Evolutionary conservation across 73 alveolate species (phyloP), one percentile per base, ranked within the genome.

Genomic region (Uronychia binucleata): DNA sequence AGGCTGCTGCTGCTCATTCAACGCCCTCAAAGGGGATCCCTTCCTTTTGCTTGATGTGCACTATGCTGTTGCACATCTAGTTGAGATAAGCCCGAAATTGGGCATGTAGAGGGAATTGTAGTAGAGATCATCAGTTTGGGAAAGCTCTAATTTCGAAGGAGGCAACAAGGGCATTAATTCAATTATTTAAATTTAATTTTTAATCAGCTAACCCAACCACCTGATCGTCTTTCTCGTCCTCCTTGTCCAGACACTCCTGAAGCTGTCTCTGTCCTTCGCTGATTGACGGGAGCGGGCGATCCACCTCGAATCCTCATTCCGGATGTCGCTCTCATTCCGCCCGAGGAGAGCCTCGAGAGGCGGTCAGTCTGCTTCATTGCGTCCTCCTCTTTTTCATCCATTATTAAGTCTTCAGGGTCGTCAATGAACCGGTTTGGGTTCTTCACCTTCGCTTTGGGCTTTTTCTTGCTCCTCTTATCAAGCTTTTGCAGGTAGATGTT

Each of bases 401-500:
- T 5, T 11, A 46, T 46, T 19, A 46, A 46, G n/a, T 46, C 5
- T 19, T 81, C 90, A 29, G 95, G 95, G 77, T 90, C 95, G 75
- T 90, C 95, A 32, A 90, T 88, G 33, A 85, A 85, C 59, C 74
- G 33, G 59, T 86, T 34, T 1, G 77, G 83, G 0, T 86, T 77
- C n/a, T n/a, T 14, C 76, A 74, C 77, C 95, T 84, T 58, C 85
- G 83, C 59, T 84, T 89, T 1, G 85, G 32, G 31, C 78, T 13
- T 27, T 27, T 58, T 79, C 78, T 57, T 79, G 34, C 58, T 57
- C 77, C 57, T 79, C 13, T 46, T 57, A 28, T 88, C 94, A 28
- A 88, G 80, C 33, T 88, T 88, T 31, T 88, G 85, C 11, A 88
- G 85, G 74, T 88, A 88, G 31, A 88, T 88, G 29, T 59, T 34